A percentile compares a stretch with the other conserved stretches of the same genome.
Conservation (phyloP, 192 early-diverging fungal genomes). For the Podila epigama region DNA sequence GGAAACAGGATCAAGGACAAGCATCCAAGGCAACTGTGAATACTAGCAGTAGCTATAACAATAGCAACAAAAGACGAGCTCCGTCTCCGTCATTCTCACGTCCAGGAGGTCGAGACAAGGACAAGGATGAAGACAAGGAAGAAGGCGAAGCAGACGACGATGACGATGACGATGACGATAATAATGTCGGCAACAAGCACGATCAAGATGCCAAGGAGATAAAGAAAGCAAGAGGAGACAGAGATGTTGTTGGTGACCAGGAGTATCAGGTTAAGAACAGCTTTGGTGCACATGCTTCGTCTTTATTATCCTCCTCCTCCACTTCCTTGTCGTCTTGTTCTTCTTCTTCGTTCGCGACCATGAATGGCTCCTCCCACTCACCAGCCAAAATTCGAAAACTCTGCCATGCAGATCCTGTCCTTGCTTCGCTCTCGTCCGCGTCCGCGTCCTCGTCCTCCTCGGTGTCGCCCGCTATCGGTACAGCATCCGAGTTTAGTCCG, state of each 20-base stretch:
- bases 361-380: slow-evolving; percentile 40
- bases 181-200: neutral
- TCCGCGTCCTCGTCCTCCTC: slow-evolving; percentile 30
- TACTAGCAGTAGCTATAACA: slow-evolving; percentile 7
- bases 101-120: too few relatives aligned
- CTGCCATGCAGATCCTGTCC: slow-evolving; percentile 40
- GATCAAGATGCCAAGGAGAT: neutral
- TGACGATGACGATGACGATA: slow-evolving; percentile 6
- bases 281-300: slow-evolving; percentile 48
- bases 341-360: too few relatives aligned
- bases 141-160: too few relatives aligned
- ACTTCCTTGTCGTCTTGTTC: slow-evolving; percentile 45
- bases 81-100: neutral
- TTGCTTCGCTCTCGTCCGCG: slow-evolving; percentile 23
- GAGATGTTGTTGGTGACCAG: slow-evolving; percentile 31
- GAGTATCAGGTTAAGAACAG: slow-evolving; percentile 52
- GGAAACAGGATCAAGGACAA: neutral
- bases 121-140: too few relatives aligned
- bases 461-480: slow-evolving; percentile 24
- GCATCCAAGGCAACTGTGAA: neutral
- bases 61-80: slow-evolving; percentile 28
- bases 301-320: slow-evolving; percentile 17
- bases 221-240: slow-evolving; percentile 4
- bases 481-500: slow-evolving; percentile 32
- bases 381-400: slow-evolving; percentile 54